Percentiles rank a stretch among this genome's conserved stretches.
Conservation (phyloP, 2,329 filamentous ascomycete species). For the Sporothrix schenckii region DNA sequence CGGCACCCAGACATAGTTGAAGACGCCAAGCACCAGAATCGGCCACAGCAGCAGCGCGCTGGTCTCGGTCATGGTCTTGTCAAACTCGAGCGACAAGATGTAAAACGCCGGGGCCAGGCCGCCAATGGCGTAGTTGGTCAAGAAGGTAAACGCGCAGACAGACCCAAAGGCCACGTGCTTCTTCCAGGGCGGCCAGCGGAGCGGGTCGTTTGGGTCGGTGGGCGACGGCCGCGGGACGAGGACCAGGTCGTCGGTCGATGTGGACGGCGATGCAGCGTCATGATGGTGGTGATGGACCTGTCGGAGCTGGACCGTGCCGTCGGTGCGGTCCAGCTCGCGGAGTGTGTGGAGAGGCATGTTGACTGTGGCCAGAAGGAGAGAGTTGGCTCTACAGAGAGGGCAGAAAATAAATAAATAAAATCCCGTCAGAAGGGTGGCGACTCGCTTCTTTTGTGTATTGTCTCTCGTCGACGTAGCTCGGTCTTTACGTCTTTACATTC, state of each 20-base stretch:
- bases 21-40: slow-evolving; percentile 49
- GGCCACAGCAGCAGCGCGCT: slow-evolving; percentile 50
- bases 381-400: not conserved
- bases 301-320: slow-evolving; percentile 54
- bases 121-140: slow-evolving; percentile 51
- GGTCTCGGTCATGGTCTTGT: slow-evolving; percentile 48
- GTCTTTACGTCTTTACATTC: not conserved
- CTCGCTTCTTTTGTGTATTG: not conserved
- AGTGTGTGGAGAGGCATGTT: slow-evolving; percentile 38
- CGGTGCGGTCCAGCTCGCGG: slow-evolving; percentile 40
- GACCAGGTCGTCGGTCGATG: slow-evolving; percentile 39
- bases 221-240: slow-evolving; percentile 50
- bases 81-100: slow-evolving; percentile 48
- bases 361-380: too few relatives aligned
- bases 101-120: slow-evolving; percentile 52
- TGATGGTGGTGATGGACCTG: slow-evolving; percentile 15
- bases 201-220: slow-evolving; percentile 52
- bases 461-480: not conserved
- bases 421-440: not conserved
- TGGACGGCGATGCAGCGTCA: not conserved
- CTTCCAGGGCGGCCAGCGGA: slow-evolving; percentile 51
- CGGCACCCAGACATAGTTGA: slow-evolving; percentile 56
- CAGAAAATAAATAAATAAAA: not conserved
- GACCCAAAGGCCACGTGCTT: slow-evolving; percentile 49
- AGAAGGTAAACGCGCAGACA: slow-evolving; percentile 51